Base-by-base conservation (phyloP, 768 basidiomycete genomes). In the Hericium erinaceus region DNA sequence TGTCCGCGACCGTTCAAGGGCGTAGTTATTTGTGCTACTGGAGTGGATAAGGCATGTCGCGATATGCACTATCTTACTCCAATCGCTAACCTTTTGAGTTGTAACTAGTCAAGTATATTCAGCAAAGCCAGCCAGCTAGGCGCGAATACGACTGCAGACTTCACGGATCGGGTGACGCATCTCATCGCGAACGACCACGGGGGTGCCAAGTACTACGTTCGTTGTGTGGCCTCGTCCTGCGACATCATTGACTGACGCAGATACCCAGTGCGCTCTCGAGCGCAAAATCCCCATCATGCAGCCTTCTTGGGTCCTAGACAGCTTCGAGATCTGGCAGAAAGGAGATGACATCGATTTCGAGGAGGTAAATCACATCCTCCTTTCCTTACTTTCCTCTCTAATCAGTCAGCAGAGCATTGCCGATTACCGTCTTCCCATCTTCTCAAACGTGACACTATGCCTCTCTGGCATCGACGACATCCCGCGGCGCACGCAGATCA, bases 81-180 rank as follows among this genome's bases (percentile, higher is more conserved):
- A 18, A 16, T 8, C 13, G 24, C 41, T 44, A 2, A 46, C 13
- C 9, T 22, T 37, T 10, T 54, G 3, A 59, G 8, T 54, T 94
- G 92, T 77, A 82, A 0, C 77, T 78, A 2, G 33, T 33, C 33
- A 33, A 33, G 33, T 33, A 61, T 95, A 38, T 89, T 89, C 66
- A 83, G 83, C 59, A 81, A 89, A 65, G 91, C 89, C 0, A 72
- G 80, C 22, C 87, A 93, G 62, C 84, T 97, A 13, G 94, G 94
- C 11, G 94, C 91, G 26, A 72, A 71, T 3, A 76, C 80, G 48
- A 77, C 81, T 15, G 79, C 72, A 37, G 85, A 89, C 52, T 84
- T 95, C 60, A 98, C 92, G 0, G 87, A 92, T 66, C 76, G 76
- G 49, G 87, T 90, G n/a, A 95, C 92, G 0, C 93, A 95, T 74